A percentile compares a stretch with the other conserved stretches of the same genome.
Evolutionary conservation across 2,329 filamentous ascomycete species (phyloP).

Genomic region (Septoria petroselini): DNA sequence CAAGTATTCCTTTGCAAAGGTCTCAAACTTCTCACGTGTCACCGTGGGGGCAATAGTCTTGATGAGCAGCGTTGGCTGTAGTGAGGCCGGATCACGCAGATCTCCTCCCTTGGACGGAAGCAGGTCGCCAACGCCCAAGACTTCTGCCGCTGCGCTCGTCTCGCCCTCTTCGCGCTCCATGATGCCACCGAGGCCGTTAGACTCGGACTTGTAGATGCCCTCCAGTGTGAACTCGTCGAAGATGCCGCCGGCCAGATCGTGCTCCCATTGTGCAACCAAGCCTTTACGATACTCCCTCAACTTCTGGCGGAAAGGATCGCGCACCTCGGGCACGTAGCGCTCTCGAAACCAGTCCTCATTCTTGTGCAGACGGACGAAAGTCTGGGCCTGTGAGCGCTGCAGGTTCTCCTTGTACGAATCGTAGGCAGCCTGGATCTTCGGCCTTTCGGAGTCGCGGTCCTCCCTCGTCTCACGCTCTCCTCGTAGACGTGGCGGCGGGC

Average conservation of each 20-base stretch:
- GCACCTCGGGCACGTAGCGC: constrained; percentile 80
- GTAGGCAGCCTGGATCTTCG: constrained; percentile 69
- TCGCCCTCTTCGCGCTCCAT: constrained; percentile 96
- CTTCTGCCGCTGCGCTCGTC: constrained; percentile 84
- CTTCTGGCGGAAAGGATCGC: constrained; percentile 69
- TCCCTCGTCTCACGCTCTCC: constrained; percentile 65
- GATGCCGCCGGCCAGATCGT: constrained; percentile 75
- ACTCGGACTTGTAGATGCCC: constrained; percentile 89
- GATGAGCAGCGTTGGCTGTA: constrained; percentile 89
- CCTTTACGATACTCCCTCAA: constrained; percentile 76
- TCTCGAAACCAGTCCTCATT: constrained; percentile 98
- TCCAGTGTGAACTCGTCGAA: constrained; percentile 96
- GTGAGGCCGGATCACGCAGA: constrained; percentile 80
- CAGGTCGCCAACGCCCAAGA: constrained; percentile 86
- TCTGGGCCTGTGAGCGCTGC: constrained; percentile 61
- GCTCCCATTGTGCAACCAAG: constrained; percentile 82
- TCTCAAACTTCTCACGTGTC: constrained; percentile 86
- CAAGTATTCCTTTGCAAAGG: constrained; percentile 89
- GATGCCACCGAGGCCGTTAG: constrained; percentile 77
- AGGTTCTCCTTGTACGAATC: constrained; percentile 64
- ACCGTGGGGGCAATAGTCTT: constrained; percentile 98
- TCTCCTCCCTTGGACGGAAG: constrained; percentile 81
- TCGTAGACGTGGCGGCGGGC: constrained; percentile 58
- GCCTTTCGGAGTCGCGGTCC: constrained; percentile 74
- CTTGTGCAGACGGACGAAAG: constrained; percentile 89